These are phyloP conservation scores for Arabidopsis suecica DNA, from an alignment of 345 rosid genomes.

Conservation along the genomic window DNA sequence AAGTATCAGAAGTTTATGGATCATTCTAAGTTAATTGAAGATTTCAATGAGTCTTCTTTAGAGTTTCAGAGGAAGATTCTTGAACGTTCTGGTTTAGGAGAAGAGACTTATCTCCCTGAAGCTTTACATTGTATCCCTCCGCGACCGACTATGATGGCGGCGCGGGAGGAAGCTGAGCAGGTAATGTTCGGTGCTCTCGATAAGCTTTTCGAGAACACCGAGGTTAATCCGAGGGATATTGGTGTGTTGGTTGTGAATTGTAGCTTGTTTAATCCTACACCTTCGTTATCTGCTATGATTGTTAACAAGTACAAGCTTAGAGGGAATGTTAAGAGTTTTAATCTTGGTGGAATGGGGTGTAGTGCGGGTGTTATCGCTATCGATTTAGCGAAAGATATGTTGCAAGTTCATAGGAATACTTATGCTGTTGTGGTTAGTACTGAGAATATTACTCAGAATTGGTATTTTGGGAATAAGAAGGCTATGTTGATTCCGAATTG, in stretches of 20 bases:
- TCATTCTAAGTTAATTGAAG: constrained; percentile 70
- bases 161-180: constrained; percentile 90
- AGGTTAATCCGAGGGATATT: constrained; percentile 78
- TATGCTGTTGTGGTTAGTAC: constrained; percentile 90
- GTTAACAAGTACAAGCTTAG: constrained; percentile 83
- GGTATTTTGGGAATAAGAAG: constrained; percentile 94
- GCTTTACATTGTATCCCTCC: constrained; percentile 83
- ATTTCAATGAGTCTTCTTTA: constrained; percentile 80
- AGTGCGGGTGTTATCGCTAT: constrained; percentile 90
- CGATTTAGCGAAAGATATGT: constrained; percentile 82
- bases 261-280: constrained; percentile 93
- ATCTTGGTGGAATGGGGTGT: constrained; percentile 93
- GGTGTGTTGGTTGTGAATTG: constrained; percentile 88
- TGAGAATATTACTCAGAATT: constrained; percentile 87
- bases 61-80: constrained; percentile 85
- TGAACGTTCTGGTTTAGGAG: constrained; percentile 88
- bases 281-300: constrained; percentile 89
- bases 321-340: constrained; percentile 72
- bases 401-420: constrained; percentile 88
- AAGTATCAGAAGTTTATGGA: constrained; percentile 69
- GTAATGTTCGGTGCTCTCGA: constrained; percentile 91
- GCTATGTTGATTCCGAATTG: constrained; percentile 93
- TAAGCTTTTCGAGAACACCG: constrained; percentile 68
- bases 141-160: constrained; percentile 78
- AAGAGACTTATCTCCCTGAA: constrained; percentile 88